Percentiles rank a stretch among this genome's conserved stretches.
Conservation (phyloP, 768 basidiomycete species). For the Trametes villosa region DNA sequence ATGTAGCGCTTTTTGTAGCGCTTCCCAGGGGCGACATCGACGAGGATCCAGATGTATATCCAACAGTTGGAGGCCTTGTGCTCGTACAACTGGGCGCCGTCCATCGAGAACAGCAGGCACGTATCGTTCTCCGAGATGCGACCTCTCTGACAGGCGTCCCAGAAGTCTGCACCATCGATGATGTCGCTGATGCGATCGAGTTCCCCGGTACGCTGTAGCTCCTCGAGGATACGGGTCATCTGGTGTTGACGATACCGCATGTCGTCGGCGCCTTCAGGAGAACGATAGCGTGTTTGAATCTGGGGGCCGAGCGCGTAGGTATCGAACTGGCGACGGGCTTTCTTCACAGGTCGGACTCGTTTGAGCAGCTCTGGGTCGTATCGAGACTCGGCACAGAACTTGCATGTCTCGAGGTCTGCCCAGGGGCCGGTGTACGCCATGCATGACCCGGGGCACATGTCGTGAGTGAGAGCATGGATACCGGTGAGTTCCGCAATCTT, state of each 20-base stretch:
- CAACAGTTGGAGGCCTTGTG: conserved; percentile 39
- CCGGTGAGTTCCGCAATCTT: conserved; percentile 28
- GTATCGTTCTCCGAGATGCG: conserved; percentile 33
- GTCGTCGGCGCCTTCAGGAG: not conserved
- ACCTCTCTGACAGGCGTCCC: conserved; percentile 24
- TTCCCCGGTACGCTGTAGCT: not conserved
- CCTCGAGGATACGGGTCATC: not conserved
- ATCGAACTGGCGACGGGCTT: conserved; percentile 35
- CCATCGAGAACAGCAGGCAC: conserved; percentile 28
- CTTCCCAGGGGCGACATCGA: conserved; percentile 25
- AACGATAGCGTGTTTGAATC: conserved; percentile 42
- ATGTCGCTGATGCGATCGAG: conserved; percentile 34
- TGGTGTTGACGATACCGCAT: conserved; percentile 1
- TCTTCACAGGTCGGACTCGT: not conserved
- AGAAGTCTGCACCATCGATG: conserved; percentile 33
- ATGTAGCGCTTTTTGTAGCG: conserved; percentile 37
- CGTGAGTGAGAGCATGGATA: conserved; percentile 28
- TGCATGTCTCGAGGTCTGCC: conserved; percentile 34
- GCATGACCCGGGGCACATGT: conserved; percentile 51
- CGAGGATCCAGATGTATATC: conserved; percentile 37
- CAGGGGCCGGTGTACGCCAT: conserved; percentile 46
- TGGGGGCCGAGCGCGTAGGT: conserved; percentile 49
- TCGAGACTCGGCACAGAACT: conserved; percentile 34
- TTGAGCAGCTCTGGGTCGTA: conserved; percentile 27
- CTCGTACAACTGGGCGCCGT: conserved; percentile 35